Conservation (phyloP, 1,284 basidiomycete genomes). For the Agaricales sp. region DNA sequence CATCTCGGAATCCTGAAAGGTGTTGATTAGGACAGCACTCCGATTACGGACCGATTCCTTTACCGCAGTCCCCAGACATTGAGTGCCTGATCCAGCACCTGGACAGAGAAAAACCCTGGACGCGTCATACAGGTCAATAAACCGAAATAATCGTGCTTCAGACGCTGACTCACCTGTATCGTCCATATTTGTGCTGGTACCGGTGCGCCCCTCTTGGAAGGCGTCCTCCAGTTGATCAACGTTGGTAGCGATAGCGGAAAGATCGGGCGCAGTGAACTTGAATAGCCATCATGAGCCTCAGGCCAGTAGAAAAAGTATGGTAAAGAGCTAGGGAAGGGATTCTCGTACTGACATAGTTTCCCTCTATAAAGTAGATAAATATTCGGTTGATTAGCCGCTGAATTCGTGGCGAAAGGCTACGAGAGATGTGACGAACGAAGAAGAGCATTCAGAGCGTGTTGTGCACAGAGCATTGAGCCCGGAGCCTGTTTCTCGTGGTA, state of each 20-base stretch:
- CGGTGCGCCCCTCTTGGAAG: conserved; percentile 34
- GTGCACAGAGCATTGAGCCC: conserved; percentile 80
- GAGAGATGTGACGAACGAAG: conserved; percentile 46
- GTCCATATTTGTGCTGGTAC: conserved; percentile 75
- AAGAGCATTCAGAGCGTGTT: conserved; percentile 75
- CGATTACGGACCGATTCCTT: conserved; percentile 17
- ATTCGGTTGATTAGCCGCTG: conserved; percentile 4
- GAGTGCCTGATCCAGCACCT: conserved; percentile 73
- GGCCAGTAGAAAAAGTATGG: conserved; percentile 4
- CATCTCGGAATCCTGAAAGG: conserved; percentile 60
- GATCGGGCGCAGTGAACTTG: conserved; percentile 79
- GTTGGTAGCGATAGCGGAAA: conserved; percentile 70
- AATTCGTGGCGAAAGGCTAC: too few relatives aligned
- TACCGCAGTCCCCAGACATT: conserved; percentile 78
- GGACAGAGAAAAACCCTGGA: conserved; percentile 79
- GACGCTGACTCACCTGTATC: conserved; percentile 53
- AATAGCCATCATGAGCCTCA: conserved; percentile 10
- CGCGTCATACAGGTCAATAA: conserved; percentile 6
- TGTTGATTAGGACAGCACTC: conserved; percentile 7
- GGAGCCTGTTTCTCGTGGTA: conserved; percentile 70
- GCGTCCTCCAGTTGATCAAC: conserved; percentile 57
- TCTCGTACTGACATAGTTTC: conserved; percentile 46
- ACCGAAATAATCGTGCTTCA: not conserved
- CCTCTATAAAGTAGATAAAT: conserved; percentile 35
- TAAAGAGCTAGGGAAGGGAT: not conserved